phyloP scores from a whole-genome alignment of 2,329 filamentous ascomycete species.

The Xylaria sp. region DNA sequence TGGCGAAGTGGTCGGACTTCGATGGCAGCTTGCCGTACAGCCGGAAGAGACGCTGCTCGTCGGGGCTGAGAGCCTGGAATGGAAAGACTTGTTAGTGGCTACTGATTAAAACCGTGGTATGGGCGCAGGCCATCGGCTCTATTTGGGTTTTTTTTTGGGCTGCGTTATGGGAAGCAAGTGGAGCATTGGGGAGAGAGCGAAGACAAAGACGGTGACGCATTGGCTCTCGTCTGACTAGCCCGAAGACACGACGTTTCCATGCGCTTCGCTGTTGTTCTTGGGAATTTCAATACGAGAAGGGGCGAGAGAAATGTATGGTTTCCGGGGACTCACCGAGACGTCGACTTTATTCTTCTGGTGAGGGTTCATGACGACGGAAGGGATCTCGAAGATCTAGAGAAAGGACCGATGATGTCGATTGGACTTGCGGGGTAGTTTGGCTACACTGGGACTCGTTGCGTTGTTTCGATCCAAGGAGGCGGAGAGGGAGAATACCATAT shows the following conservation, averaged over 20 bases:
- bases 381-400: conserved; percentile 9
- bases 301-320: conserved; percentile 11
- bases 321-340: conserved; percentile 73
- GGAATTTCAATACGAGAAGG: background rate
- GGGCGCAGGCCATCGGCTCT: background rate
- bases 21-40: conserved; percentile 98
- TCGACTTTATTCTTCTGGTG: conserved; percentile 99
- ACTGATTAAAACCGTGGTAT: background rate
- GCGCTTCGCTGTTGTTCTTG: background rate
- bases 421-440: background rate
- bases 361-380: conserved; percentile 75
- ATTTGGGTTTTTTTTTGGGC: background rate
- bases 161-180: background rate
- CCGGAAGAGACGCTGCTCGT: conserved; percentile 95
- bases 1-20: conserved; percentile 94
- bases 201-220: conserved; percentile 17
- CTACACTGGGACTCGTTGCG: background rate
- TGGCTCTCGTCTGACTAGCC: background rate
- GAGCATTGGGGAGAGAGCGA: background rate
- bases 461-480: background rate
- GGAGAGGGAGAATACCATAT: background rate
- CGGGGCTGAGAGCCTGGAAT: conserved; percentile 80
- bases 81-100: background rate
- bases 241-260: background rate
- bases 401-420: background rate